Conservation (phyloP, 140 eudicot genomes). For the Bidens hawaiensis region DNA sequence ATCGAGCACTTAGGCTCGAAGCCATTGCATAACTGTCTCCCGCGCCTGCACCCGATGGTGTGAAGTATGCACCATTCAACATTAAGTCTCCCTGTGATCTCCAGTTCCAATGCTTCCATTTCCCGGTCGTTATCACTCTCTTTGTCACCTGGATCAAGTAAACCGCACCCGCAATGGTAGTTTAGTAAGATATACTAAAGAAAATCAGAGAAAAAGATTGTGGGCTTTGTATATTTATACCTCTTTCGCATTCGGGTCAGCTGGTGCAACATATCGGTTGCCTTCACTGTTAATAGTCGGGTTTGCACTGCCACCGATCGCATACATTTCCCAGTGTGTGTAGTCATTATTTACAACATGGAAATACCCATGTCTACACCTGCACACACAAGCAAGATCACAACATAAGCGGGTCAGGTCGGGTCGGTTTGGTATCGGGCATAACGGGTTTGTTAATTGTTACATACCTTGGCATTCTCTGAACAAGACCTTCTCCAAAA, state of each 20-base stretch:
- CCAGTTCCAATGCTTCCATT: conserved; percentile 92
- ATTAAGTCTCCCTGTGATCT: conserved; percentile 83
- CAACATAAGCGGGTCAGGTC: neutral
- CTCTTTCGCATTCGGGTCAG: conserved; percentile 64
- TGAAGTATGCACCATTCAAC: conserved; percentile 82
- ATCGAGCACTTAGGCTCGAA: conserved; percentile 76
- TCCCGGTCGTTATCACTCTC: conserved; percentile 42
- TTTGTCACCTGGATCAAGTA: conserved; percentile 59
- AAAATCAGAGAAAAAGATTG: neutral
- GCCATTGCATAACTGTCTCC: conserved; percentile 76
- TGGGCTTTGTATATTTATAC: conserved; percentile 14
- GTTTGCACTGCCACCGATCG: conserved; percentile 78
- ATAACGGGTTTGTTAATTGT: neutral
- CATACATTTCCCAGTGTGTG: conserved; percentile 88
- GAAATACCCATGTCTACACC: conserved; percentile 82
- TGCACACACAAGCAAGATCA: conserved; percentile 19
- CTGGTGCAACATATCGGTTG: conserved; percentile 65
- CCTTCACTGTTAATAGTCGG: conserved; percentile 86
- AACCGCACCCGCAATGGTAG: neutral
- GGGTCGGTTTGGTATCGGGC: neutral
- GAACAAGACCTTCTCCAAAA: conserved; percentile 80
- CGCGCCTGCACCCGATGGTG: conserved; percentile 74
- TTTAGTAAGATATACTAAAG: neutral
- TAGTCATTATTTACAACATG: conserved; percentile 89
- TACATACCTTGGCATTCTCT: conserved; percentile 83